These are phyloP conservation scores for Biscogniauxia mediterranea DNA, from an alignment of 2,329 filamentous ascomycete species.

Conservation along the genomic window DNA sequence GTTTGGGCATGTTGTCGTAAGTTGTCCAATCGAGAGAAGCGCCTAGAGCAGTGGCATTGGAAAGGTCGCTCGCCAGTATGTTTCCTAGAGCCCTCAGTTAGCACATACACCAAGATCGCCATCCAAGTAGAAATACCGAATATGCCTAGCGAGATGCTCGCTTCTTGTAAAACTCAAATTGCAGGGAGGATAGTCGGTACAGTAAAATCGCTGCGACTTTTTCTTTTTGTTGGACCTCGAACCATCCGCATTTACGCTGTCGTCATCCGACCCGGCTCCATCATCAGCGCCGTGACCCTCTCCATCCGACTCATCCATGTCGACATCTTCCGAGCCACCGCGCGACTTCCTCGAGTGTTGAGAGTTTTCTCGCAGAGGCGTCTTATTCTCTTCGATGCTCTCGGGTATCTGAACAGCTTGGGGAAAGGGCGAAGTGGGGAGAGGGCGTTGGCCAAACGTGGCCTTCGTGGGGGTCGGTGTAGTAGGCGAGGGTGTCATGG, in stretches of 20 bases:
- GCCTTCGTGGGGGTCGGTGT: slow-evolving; percentile 62
- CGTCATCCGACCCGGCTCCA: slow-evolving; percentile 60
- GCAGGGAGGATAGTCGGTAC: slow-evolving; percentile 91
- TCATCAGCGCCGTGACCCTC: slow-evolving; percentile 53
- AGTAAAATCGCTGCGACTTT: slow-evolving; percentile 94
- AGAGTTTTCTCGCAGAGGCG: slow-evolving; percentile 54
- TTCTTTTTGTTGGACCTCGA: slow-evolving; percentile 86
- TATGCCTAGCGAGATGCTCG: slow-evolving; percentile 92
- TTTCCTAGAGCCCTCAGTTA: slow-evolving; percentile 59
- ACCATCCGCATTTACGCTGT: slow-evolving; percentile 61
- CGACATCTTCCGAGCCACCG: slow-evolving; percentile 64
- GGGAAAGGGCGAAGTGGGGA: slow-evolving; percentile 53
- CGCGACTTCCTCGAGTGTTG: slow-evolving; percentile 60
- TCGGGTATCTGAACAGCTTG: slow-evolving; percentile 48
- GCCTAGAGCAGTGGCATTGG: slow-evolving; percentile 88
- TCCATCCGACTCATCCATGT: slow-evolving; percentile 74
- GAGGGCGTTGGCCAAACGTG: slow-evolving; percentile 54
- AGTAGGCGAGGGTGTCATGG: slow-evolving; percentile 28
- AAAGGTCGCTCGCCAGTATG: slow-evolving; percentile 97
- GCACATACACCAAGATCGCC: neutral
- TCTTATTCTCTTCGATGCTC: slow-evolving; percentile 42
- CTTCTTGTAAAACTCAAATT: slow-evolving; percentile 93
- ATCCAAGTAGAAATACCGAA: slow-evolving; percentile 59
- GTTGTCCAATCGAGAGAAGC: slow-evolving; percentile 93
- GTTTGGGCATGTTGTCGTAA: slow-evolving; percentile 95